phyloP scores from a whole-genome alignment of 495 filamentous ascomycete species.

The Trichoderma asperelloides region DNA sequence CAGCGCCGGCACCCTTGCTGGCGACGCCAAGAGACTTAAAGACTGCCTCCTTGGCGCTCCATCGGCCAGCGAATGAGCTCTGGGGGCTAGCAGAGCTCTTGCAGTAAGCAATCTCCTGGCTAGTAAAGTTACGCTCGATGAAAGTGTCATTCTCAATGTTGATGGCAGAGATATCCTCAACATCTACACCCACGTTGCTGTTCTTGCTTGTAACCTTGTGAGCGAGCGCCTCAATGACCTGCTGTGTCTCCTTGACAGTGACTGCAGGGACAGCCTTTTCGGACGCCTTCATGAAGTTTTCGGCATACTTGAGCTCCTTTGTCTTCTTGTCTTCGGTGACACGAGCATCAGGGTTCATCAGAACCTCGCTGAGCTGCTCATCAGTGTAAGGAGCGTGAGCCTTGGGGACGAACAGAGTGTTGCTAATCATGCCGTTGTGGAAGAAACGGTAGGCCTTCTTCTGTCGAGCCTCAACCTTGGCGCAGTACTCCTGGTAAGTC shows the following conservation, averaged over 20 bases:
- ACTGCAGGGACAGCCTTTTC: constrained; percentile 28
- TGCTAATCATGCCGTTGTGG: constrained; percentile 95
- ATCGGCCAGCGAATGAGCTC: constrained; percentile 83
- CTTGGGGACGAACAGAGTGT: constrained; percentile 95
- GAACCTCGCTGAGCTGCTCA: constrained; percentile 72
- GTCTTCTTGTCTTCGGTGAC: constrained; percentile 79
- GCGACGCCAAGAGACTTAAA: constrained; percentile 95
- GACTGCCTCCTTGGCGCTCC: constrained; percentile 96
- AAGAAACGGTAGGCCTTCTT: constrained; percentile 98
- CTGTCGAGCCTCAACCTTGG: constrained; percentile 83
- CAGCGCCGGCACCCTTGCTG: constrained; percentile 78
- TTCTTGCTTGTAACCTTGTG: constrained; percentile 58
- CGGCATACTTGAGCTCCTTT: constrained; percentile 61
- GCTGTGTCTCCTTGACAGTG: constrained; percentile 53
- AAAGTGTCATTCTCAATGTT: constrained; percentile 92
- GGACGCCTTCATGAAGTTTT: constrained; percentile 48
- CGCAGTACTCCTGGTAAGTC: constrained; percentile 71
- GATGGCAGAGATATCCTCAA: constrained; percentile 75
- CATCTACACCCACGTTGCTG: constrained; percentile 85
- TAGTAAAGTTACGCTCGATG: constrained; percentile 88
- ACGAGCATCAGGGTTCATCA: constrained; percentile 91
- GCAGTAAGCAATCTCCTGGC: constrained; percentile 75
- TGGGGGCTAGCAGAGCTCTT: constrained; percentile 61
- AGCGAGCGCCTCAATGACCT: constrained; percentile 71
- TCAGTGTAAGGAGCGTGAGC: constrained; percentile 80